A percentile compares a stretch with the other conserved stretches of the same genome.
Conservation (phyloP, 495 filamentous ascomycete genomes). For the Talaromyces nanjingensis region DNA sequence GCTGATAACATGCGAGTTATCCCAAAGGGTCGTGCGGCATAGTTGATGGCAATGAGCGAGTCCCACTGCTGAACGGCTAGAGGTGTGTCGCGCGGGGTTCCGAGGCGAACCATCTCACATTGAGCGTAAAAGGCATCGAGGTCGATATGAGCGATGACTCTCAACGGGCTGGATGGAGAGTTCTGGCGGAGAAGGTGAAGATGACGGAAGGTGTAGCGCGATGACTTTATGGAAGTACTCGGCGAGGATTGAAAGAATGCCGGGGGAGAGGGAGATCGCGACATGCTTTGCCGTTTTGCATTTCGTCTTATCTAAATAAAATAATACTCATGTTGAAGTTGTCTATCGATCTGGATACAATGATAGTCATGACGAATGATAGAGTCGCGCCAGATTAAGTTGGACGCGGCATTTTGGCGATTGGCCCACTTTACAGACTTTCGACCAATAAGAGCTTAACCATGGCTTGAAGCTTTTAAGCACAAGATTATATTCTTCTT, state of each 20-base stretch:
- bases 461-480: too few species aligned
- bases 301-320: background rate
- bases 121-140: constrained; percentile 98
- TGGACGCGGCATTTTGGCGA: background rate
- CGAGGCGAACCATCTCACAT: constrained; percentile 84
- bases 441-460: too few species aligned
- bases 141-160: constrained; percentile 87
- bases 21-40: constrained; percentile 75
- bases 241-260: constrained; percentile 26
- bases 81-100: constrained; percentile 63
- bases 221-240: constrained; percentile 40
- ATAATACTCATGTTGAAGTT: background rate
- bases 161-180: constrained; percentile 66
- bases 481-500: too few species aligned
- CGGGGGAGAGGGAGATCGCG: constrained; percentile 22
- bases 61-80: constrained; percentile 79
- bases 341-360: background rate
- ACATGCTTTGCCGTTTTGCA: constrained; percentile 13
- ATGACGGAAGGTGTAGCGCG: constrained; percentile 78
- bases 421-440: background rate
- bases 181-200: constrained; percentile 66
- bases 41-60: constrained; percentile 93
- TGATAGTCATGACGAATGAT: background rate
- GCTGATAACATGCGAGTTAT: constrained; percentile 68
- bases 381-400: background rate